Base-by-base conservation (phyloP, 2,329 filamentous ascomycete species). In the Talaromyces sp. region DNA sequence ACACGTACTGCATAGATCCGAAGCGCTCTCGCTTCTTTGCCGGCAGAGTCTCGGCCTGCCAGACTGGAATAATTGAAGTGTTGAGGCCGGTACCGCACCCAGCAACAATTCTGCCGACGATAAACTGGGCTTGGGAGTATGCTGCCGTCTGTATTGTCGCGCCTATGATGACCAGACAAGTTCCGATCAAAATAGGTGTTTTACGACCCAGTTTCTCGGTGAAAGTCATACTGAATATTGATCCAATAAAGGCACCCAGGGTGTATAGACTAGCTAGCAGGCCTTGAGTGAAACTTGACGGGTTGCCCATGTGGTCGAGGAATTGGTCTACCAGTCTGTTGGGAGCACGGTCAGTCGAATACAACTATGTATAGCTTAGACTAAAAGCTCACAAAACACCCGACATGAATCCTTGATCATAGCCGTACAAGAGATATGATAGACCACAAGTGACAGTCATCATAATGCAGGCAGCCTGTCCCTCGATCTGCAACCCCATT, bases 91-190 rank as follows among this genome's bases (percentile, higher is more conserved):
- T 61, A 34, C 63, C 61, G 59, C 82, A 70, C 6, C 80, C 82
- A 9, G 80, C 81, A n/a, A 83, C 75, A 53, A 80, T 76, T 23
- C 81, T 74, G 18, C 81, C 81, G 12, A 82, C 73, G 47, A 75
- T 73, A 63, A 76, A 66, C 30, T 75, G 73, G 8, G 71, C 69
- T 9, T 69, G 67, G 9, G 65, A 64, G 55, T 67, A 70, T 5
- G 69, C 66, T 12, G 67, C 67, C 5, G 68, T 68, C 54, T 73
- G 72, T 18, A 73, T 60, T 16, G 65, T 63, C 9, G 70, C 70
- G 7, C 70, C 72, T 12, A 72, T 62, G 9, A 69, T 57, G 62
- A 71, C 66, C 57, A 70, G 57, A 42, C 55, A 60, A 28, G 62
- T 65, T 56, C 66, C 68, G 33, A 59, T 52, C 5, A 61, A 40